Evolutionary conservation across 192 early-diverging fungal species (phyloP), one percentile per base, ranked within the genome.

Genomic region (Linnemannia zychae): DNA sequence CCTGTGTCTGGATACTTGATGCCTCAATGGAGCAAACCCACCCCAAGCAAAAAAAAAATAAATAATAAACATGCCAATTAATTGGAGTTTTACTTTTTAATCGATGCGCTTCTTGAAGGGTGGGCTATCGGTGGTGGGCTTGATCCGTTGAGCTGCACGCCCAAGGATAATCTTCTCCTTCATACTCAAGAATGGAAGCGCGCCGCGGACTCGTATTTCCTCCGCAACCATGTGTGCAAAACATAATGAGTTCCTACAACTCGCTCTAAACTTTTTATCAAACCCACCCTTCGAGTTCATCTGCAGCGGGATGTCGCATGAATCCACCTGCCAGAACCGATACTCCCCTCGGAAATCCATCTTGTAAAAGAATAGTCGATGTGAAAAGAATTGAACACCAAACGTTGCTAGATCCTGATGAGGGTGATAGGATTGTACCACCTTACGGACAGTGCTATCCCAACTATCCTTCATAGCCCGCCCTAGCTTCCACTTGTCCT

Each of bases 381-480:
- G 31, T 7, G 52, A 73, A 40, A 81, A 81, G 47, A 74, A 75
- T 3, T 81, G 79, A 11, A 81, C 7, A 22, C 79, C 79, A 72
- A 74, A 81, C 24, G 68, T 53, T 7, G 50, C 69, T 31, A 81
- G 33, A 31, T 72, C 66, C 18, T 71, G 67, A 37, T 81, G 73
- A 17, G 79, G 72, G 17, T 24, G 50, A 3, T 81, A 67, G 18
- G 49, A 31, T 46, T 81, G 67, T n/a, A 52, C 73, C 1, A 69
- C 38, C 44, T 70, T 74, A 5, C 65, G 47, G 2, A 75, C 73
- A 12, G 72, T 73, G 12, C 48, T 75, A 31, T 81, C 73, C 79
- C 79, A 81, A 33, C 72, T 75, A 17, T 81, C 73, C 52, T 81
- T 75, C 67, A 81, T 75, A 3, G 72, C 67, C 13, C 79, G 72